These are phyloP conservation scores for Pythium plurisporium DNA, from an alignment of 352 stramenopile species.

Conservation along the genomic window DNA sequence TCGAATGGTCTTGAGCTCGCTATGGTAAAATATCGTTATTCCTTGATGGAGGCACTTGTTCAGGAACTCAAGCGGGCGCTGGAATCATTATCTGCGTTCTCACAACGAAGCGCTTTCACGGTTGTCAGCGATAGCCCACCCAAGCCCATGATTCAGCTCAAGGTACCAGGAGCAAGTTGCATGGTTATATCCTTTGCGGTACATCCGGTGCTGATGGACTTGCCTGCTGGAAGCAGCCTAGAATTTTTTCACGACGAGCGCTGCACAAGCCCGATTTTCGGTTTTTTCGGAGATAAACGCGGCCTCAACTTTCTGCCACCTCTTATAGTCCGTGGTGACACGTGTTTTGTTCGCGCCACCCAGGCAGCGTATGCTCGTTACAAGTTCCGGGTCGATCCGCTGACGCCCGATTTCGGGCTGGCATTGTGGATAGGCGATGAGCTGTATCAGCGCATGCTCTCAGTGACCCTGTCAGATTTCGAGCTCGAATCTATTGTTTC, in stretches of 20 bases:
- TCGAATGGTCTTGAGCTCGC: neutral
- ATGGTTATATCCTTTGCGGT: conserved; percentile 75
- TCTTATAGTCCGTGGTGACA: conserved; percentile 51
- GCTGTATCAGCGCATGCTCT: conserved; percentile 52
- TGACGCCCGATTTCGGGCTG: conserved; percentile 69
- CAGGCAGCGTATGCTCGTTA: conserved; percentile 67
- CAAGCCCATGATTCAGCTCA: conserved; percentile 50
- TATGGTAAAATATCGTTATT: conserved; percentile 48
- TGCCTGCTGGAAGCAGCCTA: conserved; percentile 59
- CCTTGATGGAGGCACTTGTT: conserved; percentile 57
- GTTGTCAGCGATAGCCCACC: conserved; percentile 67
- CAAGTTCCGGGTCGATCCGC: conserved; percentile 71
- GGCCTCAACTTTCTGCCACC: conserved; percentile 63
- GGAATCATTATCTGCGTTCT: conserved; percentile 42
- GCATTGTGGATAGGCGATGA: conserved; percentile 68
- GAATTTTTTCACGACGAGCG: conserved; percentile 67
- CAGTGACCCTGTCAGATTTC: conserved; percentile 45
- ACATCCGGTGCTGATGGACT: conserved; percentile 76
- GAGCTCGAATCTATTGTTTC: conserved; percentile 65
- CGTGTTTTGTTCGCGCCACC: conserved; percentile 60
- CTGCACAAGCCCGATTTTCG: conserved; percentile 59
- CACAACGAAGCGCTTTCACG: conserved; percentile 48
- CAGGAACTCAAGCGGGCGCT: conserved; percentile 48
- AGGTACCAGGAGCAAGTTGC: conserved; percentile 59
- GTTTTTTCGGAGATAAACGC: conserved; percentile 72